Evolutionary conservation across 768 basidiomycete species (phyloP), one percentile per base, ranked within the genome.

Genomic region (Paxillus ammoniavirescens): DNA sequence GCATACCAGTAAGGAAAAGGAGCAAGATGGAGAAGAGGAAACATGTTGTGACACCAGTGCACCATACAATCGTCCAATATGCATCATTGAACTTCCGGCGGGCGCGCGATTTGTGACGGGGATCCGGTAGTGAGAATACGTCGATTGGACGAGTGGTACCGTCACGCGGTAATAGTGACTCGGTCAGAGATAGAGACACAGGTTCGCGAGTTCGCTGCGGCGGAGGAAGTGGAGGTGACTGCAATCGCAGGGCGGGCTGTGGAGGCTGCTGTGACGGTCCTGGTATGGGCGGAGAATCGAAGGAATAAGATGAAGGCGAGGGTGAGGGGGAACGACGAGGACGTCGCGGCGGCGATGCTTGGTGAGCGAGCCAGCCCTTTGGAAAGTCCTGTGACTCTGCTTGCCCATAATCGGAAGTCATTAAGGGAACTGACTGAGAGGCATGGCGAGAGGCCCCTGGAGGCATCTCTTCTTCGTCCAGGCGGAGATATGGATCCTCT

Each of bases 111-210:
- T 78, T 73, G 59, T 87, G 82, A 42, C 85, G 79, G 21, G 87
- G 88, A 62, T 91, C 88, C 4, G 89, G 91, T 13, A 92, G 76
- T 26, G 82, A 82, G 70, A 93, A 93, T 33, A 86, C 79, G 68
- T 87, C 84, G 17, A 83, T 61, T 5, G 86, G 81, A 45, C 86
- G 79, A 18, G 80, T 69, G 41, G 73, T 73, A 28, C 87, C 87
- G 56, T 89, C 89, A 52, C 89, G 73, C 15, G 89, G 91, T 6
- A 93, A 76, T 7, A 93, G 74, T 3, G 91, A 91, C 62, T 91
- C 82, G 3, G 87, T 90, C n/a, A 93, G 73, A 13, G 86, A 84
- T 51, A 87, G 71, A n/a, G 84, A 82, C 35, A 78, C 72, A 26
- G 79, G 73, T 47, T 76, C 59, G 54, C 65, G 73, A 3, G 76